Evolutionary conservation across 2,329 filamentous ascomycete genomes (phyloP), one percentile per base, ranked within the genome.

Genomic region (Cadophora luteo-olivacea): DNA sequence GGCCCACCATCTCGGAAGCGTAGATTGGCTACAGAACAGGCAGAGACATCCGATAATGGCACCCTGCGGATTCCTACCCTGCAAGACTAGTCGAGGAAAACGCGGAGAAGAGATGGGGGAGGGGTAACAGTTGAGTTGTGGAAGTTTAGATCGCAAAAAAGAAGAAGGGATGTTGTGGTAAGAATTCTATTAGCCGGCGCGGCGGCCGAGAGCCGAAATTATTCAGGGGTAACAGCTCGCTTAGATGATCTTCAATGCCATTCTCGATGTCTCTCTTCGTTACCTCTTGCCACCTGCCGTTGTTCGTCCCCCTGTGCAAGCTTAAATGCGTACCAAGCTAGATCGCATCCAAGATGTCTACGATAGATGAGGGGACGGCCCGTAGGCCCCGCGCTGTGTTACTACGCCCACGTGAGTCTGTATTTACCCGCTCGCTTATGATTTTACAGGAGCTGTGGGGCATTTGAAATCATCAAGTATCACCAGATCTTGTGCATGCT

Each of bases 351-450:
- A 49, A 36, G 41, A 61, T 14, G 49, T 60, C 36, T 60, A 52
- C 32, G 52, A 65, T 62, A 64, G 41, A 65, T 61, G 33, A 65
- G 57, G 61, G 61, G 33, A 24, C 66, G 66, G 66, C 55, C 66
- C 66, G 66, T 61, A 36, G 51, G n/a, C 41, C 55, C 66, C 49
- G 25, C 24, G 14, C 33, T 51, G 16, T 11, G 49, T 12, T 25
- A 61, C 2, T 14, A n/a, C 41, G 4, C 6, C 45, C 41, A 51
- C 36, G 57, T 41, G 33, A 60, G 33, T 41, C n/a, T 45, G 22
- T 60, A 60, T 41, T 41, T 60, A 60, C 33, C 57, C 57, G 57
- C 57, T 60, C 52, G 52, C 52, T 60, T 29, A 24, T 9, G 14
- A 16, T 1, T 11, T 41, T 3, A n/a, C n/a, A 33, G 32, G 54